Evolutionary conservation across 371 early-diverging fungal genomes (phyloP).

Genomic region (Mortierella sp.): DNA sequence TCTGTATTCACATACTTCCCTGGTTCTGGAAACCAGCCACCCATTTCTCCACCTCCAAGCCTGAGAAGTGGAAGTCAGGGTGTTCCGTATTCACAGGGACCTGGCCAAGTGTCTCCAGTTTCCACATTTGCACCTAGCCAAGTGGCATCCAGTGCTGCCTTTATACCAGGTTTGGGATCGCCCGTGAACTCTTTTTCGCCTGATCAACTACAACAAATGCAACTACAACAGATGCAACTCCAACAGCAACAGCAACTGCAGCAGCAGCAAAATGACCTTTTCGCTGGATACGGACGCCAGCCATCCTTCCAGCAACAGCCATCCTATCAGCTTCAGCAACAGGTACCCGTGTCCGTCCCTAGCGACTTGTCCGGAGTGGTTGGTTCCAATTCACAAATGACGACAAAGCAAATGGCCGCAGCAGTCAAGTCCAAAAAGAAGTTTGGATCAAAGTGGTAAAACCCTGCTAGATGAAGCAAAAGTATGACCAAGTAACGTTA

Average conservation of each 20-base stretch:
- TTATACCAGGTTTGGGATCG: slow-evolving; percentile 24
- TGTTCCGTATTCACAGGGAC: slow-evolving; percentile 12
- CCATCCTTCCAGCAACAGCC: too few relatives aligned
- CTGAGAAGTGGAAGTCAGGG: slow-evolving; percentile 16
- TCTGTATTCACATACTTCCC: slow-evolving; percentile 43
- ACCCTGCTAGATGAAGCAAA: too few relatives aligned
- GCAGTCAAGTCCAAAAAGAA: too few relatives aligned
- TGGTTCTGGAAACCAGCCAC: slow-evolving; percentile 43
- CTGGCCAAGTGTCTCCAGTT: slow-evolving; percentile 6
- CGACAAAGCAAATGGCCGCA: too few relatives aligned
- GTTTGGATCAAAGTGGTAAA: too few relatives aligned
- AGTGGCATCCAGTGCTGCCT: slow-evolving; percentile 8
- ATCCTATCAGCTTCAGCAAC: too few relatives aligned
- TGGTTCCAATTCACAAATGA: too few relatives aligned
- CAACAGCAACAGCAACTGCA: slow-evolving; percentile 1
- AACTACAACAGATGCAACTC: slow-evolving; percentile 16
- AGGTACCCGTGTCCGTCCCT: too few relatives aligned
- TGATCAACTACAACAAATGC: slow-evolving; percentile 31
- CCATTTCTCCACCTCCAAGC: slow-evolving; percentile 52
- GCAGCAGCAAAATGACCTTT: too few relatives aligned
- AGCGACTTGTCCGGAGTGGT: too few relatives aligned
- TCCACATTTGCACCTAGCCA: slow-evolving; percentile 4
- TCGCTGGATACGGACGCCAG: too few relatives aligned
- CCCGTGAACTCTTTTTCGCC: neutral
- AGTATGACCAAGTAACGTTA: too few relatives aligned